Base-by-base conservation (phyloP, 768 basidiomycete genomes). In the Phlebiopsis flavidoalba region DNA sequence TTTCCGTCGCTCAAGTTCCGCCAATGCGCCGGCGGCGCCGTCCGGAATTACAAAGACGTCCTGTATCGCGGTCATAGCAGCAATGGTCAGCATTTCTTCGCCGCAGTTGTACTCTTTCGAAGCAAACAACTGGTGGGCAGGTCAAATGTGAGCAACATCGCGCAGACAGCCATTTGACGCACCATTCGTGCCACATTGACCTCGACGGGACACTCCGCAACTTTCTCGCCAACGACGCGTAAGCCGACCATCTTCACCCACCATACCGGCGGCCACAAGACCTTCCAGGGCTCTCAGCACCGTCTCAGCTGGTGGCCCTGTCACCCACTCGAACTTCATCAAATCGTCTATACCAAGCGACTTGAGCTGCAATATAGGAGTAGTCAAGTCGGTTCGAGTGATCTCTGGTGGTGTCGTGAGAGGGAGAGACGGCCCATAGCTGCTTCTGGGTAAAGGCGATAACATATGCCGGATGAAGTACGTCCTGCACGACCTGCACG, bases 281-380 rank as follows among this genome's bases (percentile, higher is more conserved):
- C 87, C 87, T 70, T 98, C 96, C 48, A 98, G 73, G 17, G 94
- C 94, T 43, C 94, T 79, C 48, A 95, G 74, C 36, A 98, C 82
- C 66, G 87, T 89, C 70, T 93, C 91, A 11, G 89, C 86, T 2
- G 94, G 92, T 36, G 97, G 97, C 0, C 87, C 78, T 33, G 89
- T 88, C 35, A 98, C 84, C 90, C 95, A 99, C 69, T 98, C 95
- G 70, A 98, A 96, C 69, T 91, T 91, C 83, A 97, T 89, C 14
- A 98, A 72, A 72, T 99, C 93, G 65, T 98, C 90, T 49, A 99
- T 90, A 8, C 97, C 97, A 33, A 99, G 80, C 0, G 91, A 90
- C 73, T 98, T 98, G 53, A 98, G 82, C 70, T 98, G 95, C 17
- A 99, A 77, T 54, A 99, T 89, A 5, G 93, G 91, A 2, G 92